phyloP scores from a whole-genome alignment of 345 rosid species.

The Pelargonium nanum region DNA sequence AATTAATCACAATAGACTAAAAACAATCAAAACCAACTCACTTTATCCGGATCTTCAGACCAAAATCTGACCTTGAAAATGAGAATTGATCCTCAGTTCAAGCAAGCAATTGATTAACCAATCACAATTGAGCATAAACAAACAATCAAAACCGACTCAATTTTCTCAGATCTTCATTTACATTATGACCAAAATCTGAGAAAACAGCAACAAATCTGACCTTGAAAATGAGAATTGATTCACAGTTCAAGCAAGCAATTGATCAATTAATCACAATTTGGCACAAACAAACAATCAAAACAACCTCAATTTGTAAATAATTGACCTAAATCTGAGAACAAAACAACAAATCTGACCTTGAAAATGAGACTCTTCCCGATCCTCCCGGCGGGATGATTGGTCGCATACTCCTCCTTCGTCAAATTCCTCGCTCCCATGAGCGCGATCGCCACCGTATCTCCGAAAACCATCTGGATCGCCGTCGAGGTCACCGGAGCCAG shows the following conservation, averaged over 20 bases:
- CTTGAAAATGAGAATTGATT: too few species aligned
- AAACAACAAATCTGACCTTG: constrained; percentile 37
- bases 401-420: constrained; percentile 70
- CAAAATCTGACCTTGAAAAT: too few species aligned
- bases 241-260: too few species aligned
- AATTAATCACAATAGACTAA: too few species aligned
- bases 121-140: too few species aligned
- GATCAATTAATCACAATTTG: too few species aligned
- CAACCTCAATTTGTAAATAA: not conserved
- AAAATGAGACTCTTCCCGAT: constrained; percentile 88
- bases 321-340: too few species aligned
- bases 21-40: too few species aligned
- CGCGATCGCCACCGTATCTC: constrained; percentile 94
- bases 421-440: constrained; percentile 85
- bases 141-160: not conserved
- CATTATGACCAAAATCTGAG: not conserved
- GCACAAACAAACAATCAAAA: too few species aligned
- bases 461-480: constrained; percentile 97
- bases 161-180: not conserved
- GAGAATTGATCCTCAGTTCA: too few species aligned
- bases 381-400: constrained; percentile 95
- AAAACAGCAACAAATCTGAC: not conserved
- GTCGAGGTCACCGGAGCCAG: constrained; percentile 95
- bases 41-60: too few species aligned
- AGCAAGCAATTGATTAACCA: too few species aligned